Percentiles rank a stretch among this genome's conserved stretches.
phyloP scores from a whole-genome alignment of 441 rosid genomes.

The Geranium incanum region DNA sequence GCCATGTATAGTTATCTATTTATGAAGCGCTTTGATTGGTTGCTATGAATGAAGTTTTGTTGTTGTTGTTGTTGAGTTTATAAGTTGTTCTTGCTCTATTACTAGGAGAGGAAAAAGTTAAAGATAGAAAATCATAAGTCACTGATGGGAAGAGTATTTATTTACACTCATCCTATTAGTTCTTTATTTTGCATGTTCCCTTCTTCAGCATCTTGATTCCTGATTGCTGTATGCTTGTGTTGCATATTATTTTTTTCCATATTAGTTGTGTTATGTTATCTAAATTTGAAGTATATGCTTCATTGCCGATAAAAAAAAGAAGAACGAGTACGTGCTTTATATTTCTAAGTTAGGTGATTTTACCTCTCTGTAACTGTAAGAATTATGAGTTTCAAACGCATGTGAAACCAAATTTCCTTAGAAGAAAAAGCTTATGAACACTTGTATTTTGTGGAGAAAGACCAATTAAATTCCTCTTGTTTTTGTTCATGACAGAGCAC shows the following conservation, averaged over 20 bases:
- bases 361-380: neutral
- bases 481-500: constrained; percentile 36
- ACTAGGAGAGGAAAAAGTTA: no score
- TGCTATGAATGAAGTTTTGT: neutral
- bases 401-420: neutral
- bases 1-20: neutral
- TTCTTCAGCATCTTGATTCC: neutral
- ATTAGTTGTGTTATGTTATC: neutral
- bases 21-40: neutral
- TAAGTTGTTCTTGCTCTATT: neutral
- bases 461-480: neutral
- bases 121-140: no score
- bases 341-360: no score
- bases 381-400: neutral
- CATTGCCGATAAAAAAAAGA: no score
- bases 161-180: neutral
- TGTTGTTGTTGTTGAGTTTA: neutral
- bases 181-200: neutral
- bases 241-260: neutral
- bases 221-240: neutral
- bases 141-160: no score
- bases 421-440: neutral
- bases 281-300: no score
- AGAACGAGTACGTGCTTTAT: no score
- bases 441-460: neutral